These are phyloP conservation scores for Starmerella lactis-condensi DNA, from an alignment of 805 yeast species.

Conservation along the genomic window DNA sequence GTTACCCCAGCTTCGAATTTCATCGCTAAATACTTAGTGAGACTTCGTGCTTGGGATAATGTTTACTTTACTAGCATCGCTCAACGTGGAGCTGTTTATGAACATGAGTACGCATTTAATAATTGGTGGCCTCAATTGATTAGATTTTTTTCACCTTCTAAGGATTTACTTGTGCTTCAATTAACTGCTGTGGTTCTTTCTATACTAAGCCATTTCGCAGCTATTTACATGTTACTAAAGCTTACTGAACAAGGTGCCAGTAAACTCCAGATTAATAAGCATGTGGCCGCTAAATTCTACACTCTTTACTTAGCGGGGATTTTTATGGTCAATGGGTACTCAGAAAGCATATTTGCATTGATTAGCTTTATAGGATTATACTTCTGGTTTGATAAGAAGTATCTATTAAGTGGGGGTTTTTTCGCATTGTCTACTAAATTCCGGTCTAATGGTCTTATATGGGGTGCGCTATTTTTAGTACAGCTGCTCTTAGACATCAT, in stretches of 20 bases:
- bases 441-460: slow-evolving; percentile 56
- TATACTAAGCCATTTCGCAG: slow-evolving; percentile 36
- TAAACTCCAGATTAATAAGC: slow-evolving; percentile 13
- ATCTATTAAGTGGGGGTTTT: slow-evolving; percentile 33
- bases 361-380: slow-evolving; percentile 42
- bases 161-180: slow-evolving; percentile 21
- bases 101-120: slow-evolving; percentile 82
- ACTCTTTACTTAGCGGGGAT: slow-evolving; percentile 64
- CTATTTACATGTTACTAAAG: slow-evolving; percentile 28
- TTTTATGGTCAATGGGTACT: slow-evolving; percentile 52
- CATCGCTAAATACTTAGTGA: slow-evolving; percentile 12
- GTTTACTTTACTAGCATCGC: slow-evolving; percentile 54
- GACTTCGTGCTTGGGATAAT: slow-evolving; percentile 64
- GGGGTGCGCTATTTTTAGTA: slow-evolving; percentile 44
- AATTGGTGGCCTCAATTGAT: slow-evolving; percentile 53
- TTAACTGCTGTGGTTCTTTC: slow-evolving; percentile 32
- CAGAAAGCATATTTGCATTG: slow-evolving; percentile 55
- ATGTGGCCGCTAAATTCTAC: slow-evolving; percentile 31
- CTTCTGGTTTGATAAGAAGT: slow-evolving; percentile 17
- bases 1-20: slow-evolving; percentile 8
- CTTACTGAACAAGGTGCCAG: slow-evolving; percentile 19
- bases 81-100: slow-evolving; percentile 34
- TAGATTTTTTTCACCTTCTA: slow-evolving; percentile 6
- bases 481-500: slow-evolving; percentile 2
- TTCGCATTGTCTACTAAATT: slow-evolving; percentile 42